Evolutionary conservation across 306 rosid species (phyloP).

Genomic region (Styphnolobium japonicum): DNA sequence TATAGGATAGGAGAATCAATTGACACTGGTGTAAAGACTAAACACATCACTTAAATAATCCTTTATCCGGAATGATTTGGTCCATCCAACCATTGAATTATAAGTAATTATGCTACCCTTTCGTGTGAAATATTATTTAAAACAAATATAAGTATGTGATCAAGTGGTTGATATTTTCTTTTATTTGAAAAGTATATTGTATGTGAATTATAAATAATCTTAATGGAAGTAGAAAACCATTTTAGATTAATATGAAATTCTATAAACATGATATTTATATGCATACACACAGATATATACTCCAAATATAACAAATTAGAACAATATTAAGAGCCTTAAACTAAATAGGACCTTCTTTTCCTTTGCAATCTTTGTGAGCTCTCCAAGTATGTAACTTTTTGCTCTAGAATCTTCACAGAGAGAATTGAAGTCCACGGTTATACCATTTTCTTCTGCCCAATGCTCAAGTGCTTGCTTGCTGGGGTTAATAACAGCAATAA

Average conservation of each 20-base stretch:
- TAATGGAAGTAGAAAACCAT: background rate
- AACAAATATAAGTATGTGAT: background rate
- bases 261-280: background rate
- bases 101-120: background rate
- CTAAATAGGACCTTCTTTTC: constrained; percentile 68
- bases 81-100: background rate
- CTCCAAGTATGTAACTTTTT: constrained; percentile 60
- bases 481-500: constrained; percentile 81
- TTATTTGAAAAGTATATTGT: background rate
- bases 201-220: background rate
- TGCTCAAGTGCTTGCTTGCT: constrained; percentile 56
- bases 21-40: background rate
- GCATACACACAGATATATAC: background rate
- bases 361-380: constrained; percentile 70
- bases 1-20: background rate
- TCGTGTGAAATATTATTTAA: background rate
- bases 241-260: background rate
- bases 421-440: constrained; percentile 65
- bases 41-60: background rate
- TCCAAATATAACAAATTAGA: constrained; percentile 15
- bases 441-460: constrained; percentile 81
- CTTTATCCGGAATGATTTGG: background rate
- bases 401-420: constrained; percentile 69
- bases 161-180: background rate
- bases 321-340: background rate